Evolutionary conservation across 1,139 yeast genomes (phyloP), one percentile per base, ranked within the genome.

Genomic region (Arxiozyma telluris): DNA sequence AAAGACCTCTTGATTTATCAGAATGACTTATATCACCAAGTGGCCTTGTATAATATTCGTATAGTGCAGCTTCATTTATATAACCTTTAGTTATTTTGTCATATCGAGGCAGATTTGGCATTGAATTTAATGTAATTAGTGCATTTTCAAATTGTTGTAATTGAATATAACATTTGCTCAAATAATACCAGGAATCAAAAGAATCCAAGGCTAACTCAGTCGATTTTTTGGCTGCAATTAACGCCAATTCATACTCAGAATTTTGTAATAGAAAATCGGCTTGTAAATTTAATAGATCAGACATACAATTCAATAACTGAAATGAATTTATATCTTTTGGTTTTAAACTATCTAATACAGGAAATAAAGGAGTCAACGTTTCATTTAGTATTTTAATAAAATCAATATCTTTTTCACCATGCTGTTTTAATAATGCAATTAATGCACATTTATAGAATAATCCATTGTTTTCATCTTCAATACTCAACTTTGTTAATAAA

Each of bases 181-280:
- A 73, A 56, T 78, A 73, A 20, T 85, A 81, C 98, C 98, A 93
- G 6, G 94, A 76, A 57, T 79, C 78, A 69, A 88, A 91, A 65
- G 87, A 96, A 1, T 94, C 83, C 0, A 98, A 96, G 1, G 91
- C 80, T 0, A 91, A 77, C 60, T 84, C 82, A 15, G 89, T 89
- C 1, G 96, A 86, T 57, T 84, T 81, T 51, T 78, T 77, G 0
- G 96, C 89, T 53, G 87, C 76, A 52, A 81, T 79, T 46, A 87
- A 74, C 0, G 98, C 96, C 62, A 88, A 73, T 57, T 86, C 89
- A 50, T 79, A 76, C 53, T 87, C 76, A 50, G 76, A 76, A 68
- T 87, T 89, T 34, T 76, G 74, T 20, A 86, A 71, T 64, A 94
- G 78, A 66, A 87, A 89, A 61, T 80, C 78, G 1, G 90, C 82